These are phyloP conservation scores for Tylopilus rubrobrunneus DNA, from an alignment of 768 basidiomycete genomes.

Conservation along the genomic window DNA sequence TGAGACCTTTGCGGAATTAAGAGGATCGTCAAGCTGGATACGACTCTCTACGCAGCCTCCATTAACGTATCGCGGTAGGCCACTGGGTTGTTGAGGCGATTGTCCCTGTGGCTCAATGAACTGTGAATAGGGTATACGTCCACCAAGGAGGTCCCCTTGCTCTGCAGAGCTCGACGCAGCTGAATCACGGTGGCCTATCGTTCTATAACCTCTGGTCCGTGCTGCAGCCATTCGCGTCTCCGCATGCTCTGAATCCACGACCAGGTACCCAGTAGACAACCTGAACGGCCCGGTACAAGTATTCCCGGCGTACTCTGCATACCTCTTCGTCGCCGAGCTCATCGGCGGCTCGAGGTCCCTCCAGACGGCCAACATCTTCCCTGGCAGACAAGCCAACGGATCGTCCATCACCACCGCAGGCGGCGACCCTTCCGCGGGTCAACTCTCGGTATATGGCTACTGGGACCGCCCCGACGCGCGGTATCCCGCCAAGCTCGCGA, in stretches of 20 bases:
- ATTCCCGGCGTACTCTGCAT: conserved; percentile 52
- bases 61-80: conserved; percentile 46
- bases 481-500: conserved; percentile 43
- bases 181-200: conserved; percentile 24
- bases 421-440: conserved; percentile 45
- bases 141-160: conserved; percentile 54
- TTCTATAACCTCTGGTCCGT: conserved; percentile 47
- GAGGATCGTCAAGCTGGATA: conserved; percentile 3
- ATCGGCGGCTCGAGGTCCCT: conserved; percentile 42
- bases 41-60: conserved; percentile 26
- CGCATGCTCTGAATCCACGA: not conserved
- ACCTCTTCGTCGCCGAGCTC: conserved; percentile 47
- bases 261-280: conserved; percentile 43
- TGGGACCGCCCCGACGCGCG: conserved; percentile 36
- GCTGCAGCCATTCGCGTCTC: not conserved
- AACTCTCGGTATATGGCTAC: conserved; percentile 49
- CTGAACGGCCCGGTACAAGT: conserved; percentile 46
- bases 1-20: not conserved
- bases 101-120: not conserved
- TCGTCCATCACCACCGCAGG: conserved; percentile 49
- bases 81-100: not conserved
- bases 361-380: conserved; percentile 47
- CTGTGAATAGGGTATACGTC: conserved; percentile 40
- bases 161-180: conserved; percentile 45
- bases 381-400: conserved; percentile 48